These are phyloP conservation scores for Ceratocystis huliohia DNA, from an alignment of 2,329 filamentous ascomycete genomes.

Conservation along the genomic window DNA sequence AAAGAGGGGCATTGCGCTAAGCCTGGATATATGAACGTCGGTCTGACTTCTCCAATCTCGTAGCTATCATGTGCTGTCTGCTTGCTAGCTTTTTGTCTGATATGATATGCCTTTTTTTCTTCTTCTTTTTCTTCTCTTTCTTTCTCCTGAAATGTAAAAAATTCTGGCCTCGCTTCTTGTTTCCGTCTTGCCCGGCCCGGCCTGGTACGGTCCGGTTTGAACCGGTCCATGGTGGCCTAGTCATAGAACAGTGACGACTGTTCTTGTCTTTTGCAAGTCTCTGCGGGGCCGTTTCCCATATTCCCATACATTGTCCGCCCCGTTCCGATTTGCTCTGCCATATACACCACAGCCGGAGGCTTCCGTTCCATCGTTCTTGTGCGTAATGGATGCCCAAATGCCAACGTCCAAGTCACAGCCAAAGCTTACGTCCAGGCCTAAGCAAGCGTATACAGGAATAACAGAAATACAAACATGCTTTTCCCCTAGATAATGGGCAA, in stretches of 20 bases:
- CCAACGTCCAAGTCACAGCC: neutral
- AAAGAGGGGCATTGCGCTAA: slow-evolving; percentile 17
- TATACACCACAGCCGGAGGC: neutral
- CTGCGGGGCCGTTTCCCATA: neutral
- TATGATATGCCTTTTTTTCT: slow-evolving; percentile 14
- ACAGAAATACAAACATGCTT: neutral
- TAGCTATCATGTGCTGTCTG: slow-evolving; percentile 20
- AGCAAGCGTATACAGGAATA: neutral
- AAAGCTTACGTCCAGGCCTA: neutral
- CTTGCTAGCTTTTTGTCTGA: slow-evolving; percentile 16
- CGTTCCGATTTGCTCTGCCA: no score
- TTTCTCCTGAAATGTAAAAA: neutral
- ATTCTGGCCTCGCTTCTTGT: slow-evolving; percentile 4
- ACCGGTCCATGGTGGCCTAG: no score
- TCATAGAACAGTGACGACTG: neutral
- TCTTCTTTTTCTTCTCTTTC: neutral
- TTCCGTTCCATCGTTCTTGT: slow-evolving; percentile 4
- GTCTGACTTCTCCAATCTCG: slow-evolving; percentile 18
- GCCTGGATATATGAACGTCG: slow-evolving; percentile 21
- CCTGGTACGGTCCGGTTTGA: neutral
- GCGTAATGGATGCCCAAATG: neutral
- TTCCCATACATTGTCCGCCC: neutral
- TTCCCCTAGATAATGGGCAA: neutral
- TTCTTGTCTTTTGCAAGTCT: neutral
- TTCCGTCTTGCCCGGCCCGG: neutral